Evolutionary conservation across 2,329 filamentous ascomycete species (phyloP).

Genomic region (Beauveria brongniartii): DNA sequence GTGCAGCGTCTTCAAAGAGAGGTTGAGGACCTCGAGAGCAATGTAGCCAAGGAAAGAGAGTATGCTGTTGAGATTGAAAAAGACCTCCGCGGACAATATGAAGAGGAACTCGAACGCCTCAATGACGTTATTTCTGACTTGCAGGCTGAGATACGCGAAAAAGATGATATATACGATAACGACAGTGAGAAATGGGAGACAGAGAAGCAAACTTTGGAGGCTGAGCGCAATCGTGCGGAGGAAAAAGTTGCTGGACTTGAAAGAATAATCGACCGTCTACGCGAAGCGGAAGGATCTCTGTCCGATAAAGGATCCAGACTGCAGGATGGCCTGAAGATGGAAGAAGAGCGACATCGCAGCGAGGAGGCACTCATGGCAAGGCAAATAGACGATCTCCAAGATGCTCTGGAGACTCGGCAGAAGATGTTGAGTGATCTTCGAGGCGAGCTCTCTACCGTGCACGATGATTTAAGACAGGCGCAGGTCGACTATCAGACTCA

Average conservation of each 20-base stretch:
- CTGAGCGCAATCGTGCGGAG: slow-evolving; percentile 58
- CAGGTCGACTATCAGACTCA: slow-evolving; percentile 55
- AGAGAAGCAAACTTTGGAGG: slow-evolving; percentile 55
- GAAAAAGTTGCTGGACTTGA: slow-evolving; percentile 61
- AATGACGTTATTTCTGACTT: slow-evolving; percentile 54
- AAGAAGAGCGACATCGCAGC: slow-evolving; percentile 61
- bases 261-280: slow-evolving; percentile 61
- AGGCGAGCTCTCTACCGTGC: slow-evolving; percentile 55
- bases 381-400: slow-evolving; percentile 68
- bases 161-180: slow-evolving; percentile 61
- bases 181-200: slow-evolving; percentile 67
- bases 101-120: slow-evolving; percentile 40
- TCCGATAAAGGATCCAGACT: slow-evolving; percentile 61
- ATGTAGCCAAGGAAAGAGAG: slow-evolving; percentile 45
- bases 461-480: slow-evolving; percentile 62
- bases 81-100: slow-evolving; percentile 40
- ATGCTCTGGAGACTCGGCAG: slow-evolving; percentile 61
- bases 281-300: slow-evolving; percentile 57
- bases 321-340: slow-evolving; percentile 60
- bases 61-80: slow-evolving; percentile 53
- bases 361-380: slow-evolving; percentile 62
- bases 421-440: slow-evolving; percentile 57
- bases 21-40: slow-evolving; percentile 39
- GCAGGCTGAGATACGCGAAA: slow-evolving; percentile 58
- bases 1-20: slow-evolving; percentile 42